Percentiles rank a stretch among this genome's conserved stretches.
phyloP scores from a whole-genome alignment of 2,329 filamentous ascomycete genomes.

The Escovopsis sp. region DNA sequence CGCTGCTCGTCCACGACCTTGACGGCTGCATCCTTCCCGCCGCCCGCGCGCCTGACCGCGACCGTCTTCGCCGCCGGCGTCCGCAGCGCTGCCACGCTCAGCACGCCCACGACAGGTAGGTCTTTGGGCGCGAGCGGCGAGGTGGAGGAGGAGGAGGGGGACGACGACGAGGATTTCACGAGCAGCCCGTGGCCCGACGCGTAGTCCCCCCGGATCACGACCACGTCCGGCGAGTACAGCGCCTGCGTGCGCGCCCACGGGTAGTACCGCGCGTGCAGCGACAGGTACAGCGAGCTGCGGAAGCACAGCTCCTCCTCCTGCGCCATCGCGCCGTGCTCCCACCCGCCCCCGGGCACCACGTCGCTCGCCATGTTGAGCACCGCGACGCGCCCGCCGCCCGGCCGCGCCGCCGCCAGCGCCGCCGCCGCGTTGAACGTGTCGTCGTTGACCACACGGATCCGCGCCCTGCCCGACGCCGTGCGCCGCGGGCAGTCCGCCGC shows the following conservation, averaged over 20 bases:
- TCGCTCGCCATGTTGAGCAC: slow-evolving; percentile 54
- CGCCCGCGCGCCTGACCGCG: slow-evolving; percentile 5
- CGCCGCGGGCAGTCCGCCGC: slow-evolving; percentile 27
- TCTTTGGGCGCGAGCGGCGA: slow-evolving; percentile 9
- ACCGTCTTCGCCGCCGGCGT: slow-evolving; percentile 20
- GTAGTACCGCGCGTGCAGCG: slow-evolving; percentile 34
- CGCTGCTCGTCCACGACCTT: slow-evolving; percentile 15
- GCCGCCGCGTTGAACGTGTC: slow-evolving; percentile 46
- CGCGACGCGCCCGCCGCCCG: slow-evolving; percentile 27
- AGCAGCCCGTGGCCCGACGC: slow-evolving; percentile 32
- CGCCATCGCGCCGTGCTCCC: slow-evolving; percentile 43
- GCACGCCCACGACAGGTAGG: slow-evolving; percentile 41
- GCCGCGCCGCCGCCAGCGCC: slow-evolving; percentile 16
- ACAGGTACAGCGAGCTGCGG: slow-evolving; percentile 38
- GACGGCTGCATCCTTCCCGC: neutral
- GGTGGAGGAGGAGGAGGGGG: too few relatives aligned
- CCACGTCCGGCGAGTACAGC: slow-evolving; percentile 45
- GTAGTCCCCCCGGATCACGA: slow-evolving; percentile 40
- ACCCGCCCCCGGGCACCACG: slow-evolving; percentile 44
- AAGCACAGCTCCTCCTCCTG: slow-evolving; percentile 59
- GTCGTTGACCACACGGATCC: slow-evolving; percentile 36
- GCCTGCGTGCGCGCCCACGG: slow-evolving; percentile 34
- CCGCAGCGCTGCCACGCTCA: slow-evolving; percentile 44
- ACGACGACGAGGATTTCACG: slow-evolving; percentile 31
- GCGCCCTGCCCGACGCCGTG: slow-evolving; percentile 13